Conservation (phyloP, 2,329 filamentous ascomycete genomes). For the Amauroascus niger region DNA sequence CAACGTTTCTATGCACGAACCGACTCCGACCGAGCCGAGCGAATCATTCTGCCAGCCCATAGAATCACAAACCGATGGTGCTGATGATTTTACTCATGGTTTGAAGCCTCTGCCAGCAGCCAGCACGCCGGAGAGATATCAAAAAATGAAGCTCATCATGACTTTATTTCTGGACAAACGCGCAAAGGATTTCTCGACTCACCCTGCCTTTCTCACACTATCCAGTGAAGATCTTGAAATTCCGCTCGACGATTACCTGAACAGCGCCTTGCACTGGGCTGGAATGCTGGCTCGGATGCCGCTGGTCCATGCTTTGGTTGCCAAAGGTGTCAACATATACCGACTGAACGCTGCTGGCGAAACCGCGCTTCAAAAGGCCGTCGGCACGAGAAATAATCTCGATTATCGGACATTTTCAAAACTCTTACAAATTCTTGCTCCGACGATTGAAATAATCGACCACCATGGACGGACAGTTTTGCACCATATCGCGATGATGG, state of each 20-base stretch:
- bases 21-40: constrained; percentile 39
- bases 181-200: constrained; percentile 59
- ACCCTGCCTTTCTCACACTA: constrained; percentile 66
- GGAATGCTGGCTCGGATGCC: constrained; percentile 81
- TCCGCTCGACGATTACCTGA: constrained; percentile 73
- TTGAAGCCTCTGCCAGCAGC: constrained; percentile 42
- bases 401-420: constrained; percentile 86
- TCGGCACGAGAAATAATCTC: constrained; percentile 86
- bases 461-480: constrained; percentile 82
- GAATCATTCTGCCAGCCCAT: constrained; percentile 39
- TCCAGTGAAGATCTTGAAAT: constrained; percentile 77
- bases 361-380: constrained; percentile 85
- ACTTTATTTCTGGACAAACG: constrained; percentile 69
- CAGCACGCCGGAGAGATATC: constrained; percentile 55
- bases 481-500: constrained; percentile 93
- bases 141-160: constrained; percentile 72
- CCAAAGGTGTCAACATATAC: constrained; percentile 75
- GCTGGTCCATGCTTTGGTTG: constrained; percentile 69
- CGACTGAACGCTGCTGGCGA: constrained; percentile 83
- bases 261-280: constrained; percentile 93
- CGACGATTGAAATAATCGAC: constrained; percentile 84
- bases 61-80: constrained; percentile 11
- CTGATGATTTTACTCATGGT: constrained; percentile 20
- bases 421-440: constrained; percentile 74
- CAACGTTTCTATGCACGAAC: constrained; percentile 32